These are phyloP conservation scores for Boletus tomentosulus DNA, from an alignment of 768 basidiomycete genomes.

Conservation along the genomic window DNA sequence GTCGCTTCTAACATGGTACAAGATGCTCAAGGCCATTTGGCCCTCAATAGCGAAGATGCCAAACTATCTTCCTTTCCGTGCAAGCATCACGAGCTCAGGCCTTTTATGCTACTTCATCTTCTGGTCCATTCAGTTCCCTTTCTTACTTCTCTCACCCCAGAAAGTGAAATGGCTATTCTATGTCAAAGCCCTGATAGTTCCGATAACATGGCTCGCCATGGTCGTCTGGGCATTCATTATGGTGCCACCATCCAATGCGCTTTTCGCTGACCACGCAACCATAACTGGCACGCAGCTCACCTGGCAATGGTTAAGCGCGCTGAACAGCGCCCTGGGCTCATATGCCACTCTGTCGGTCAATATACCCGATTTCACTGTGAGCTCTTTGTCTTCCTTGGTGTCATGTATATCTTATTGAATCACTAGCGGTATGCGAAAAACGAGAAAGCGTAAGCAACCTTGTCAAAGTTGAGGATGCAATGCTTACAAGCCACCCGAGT, in stretches of 20 bases:
- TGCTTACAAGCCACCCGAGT: constrained; percentile 29
- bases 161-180: constrained; percentile 76
- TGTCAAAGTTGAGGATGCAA: not conserved
- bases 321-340: constrained; percentile 75
- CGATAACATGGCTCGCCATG: constrained; percentile 62
- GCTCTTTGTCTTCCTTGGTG: constrained; percentile 4
- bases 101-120: constrained; percentile 73
- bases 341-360: constrained; percentile 74
- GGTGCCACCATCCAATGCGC: constrained; percentile 56
- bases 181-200: constrained; percentile 61
- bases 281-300: constrained; percentile 53
- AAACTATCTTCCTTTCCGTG: constrained; percentile 54
- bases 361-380: constrained; percentile 78
- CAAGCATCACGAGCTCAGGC: constrained; percentile 65
- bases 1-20: not conserved
- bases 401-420: not conserved
- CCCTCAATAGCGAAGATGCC: constrained; percentile 62
- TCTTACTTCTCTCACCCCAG: constrained; percentile 74
- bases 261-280: constrained; percentile 49
- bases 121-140: constrained; percentile 74
- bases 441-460: constrained; percentile 50
- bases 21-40: constrained; percentile 83
- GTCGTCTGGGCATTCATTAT: constrained; percentile 75
- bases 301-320: constrained; percentile 73
- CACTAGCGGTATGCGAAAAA: constrained; percentile 66